Base-by-base conservation (phyloP, 805 yeast species). In the Jamesozyma rosinii region DNA sequence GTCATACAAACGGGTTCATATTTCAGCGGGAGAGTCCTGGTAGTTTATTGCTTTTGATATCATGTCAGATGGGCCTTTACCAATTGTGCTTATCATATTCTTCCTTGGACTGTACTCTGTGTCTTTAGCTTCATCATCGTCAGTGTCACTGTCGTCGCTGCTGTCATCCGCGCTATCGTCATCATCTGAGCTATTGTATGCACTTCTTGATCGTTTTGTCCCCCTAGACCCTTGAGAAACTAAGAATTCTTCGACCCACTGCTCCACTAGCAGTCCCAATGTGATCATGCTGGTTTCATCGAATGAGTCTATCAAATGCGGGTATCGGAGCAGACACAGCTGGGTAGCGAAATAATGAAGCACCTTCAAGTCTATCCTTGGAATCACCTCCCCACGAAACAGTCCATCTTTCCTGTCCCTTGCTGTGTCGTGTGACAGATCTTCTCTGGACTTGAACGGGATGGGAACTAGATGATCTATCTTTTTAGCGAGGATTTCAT, bases 241-340 rank as follows among this genome's bases (percentile, higher is more conserved):
- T 30, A 61, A 35, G 36, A 49, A 59, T 35, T 65, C 67, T 14
- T 56, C 57, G 2, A 65, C 50, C 71, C 70, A 66, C 37, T 63
- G 49, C 30, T 67, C 71, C 17, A 68, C 51, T 9, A 68, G 39
- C 20, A 60, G 47, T 0, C 71, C 69, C 24, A 66, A n/a, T 0
- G 65, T 54, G 17, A 68, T 46, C 44, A 68, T 44, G 15, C 67
- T 59, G 6, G 66, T 56, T 36, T 67, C 72, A 42, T 68, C 72
- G 41, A 67, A 58, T 13, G 50, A 32, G 8, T 52, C 45, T 2
- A 44, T 36, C 32, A 57, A 45, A 17, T 55, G 57, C 1, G 66
- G 65, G 35, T 60, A 62, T 39, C 50, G 51, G 37, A 49, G 54
- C 9, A 61, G 41, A 37, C 58, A 52, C 34, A 58, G 38, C 42